Evolutionary conservation across 768 basidiomycete species (phyloP).

Genomic region (Rhodotorula sphaerocarpa): DNA sequence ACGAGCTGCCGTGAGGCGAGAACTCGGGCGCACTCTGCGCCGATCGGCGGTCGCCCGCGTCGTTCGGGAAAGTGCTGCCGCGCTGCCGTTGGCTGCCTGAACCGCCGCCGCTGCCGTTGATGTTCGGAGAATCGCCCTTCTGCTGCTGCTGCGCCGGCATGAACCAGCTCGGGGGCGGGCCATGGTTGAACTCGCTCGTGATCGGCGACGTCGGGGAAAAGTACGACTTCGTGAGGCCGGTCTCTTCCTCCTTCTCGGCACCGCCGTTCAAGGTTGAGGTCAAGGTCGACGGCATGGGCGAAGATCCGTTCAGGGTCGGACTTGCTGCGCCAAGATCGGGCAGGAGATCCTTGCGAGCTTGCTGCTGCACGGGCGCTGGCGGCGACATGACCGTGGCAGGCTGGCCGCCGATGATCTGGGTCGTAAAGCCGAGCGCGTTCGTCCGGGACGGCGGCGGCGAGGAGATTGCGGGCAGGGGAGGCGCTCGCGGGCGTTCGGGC

Average conservation of each 20-base stretch:
- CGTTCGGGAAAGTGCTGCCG: conserved; percentile 14
- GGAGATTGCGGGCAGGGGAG: neutral
- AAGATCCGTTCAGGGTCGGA: too few species aligned
- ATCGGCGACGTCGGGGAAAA: conserved; percentile 22
- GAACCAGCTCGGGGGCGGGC: neutral
- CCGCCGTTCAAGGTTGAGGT: neutral
- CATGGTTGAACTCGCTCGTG: conserved; percentile 10
- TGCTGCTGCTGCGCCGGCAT: conserved; percentile 21
- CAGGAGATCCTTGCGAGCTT: conserved; percentile 6
- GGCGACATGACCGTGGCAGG: conserved; percentile 9
- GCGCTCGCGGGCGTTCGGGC: conserved; percentile 18
- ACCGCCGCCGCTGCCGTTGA: neutral
- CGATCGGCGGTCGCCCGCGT: neutral
- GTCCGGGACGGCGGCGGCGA: neutral
- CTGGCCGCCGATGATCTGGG: conserved; percentile 14
- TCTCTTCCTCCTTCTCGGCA: neutral
- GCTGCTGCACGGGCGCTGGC: neutral
- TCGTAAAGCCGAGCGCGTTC: neutral
- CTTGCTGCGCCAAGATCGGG: conserved; percentile 25
- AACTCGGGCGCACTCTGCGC: neutral
- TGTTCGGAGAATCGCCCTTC: too few species aligned
- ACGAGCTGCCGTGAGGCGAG: neutral
- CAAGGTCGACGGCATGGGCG: neutral
- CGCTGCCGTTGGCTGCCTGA: too few species aligned
- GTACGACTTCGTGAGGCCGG: conserved; percentile 2